These are phyloP conservation scores for Crassisporium funariophilum DNA, from an alignment of 768 basidiomycete genomes.

Conservation along the genomic window DNA sequence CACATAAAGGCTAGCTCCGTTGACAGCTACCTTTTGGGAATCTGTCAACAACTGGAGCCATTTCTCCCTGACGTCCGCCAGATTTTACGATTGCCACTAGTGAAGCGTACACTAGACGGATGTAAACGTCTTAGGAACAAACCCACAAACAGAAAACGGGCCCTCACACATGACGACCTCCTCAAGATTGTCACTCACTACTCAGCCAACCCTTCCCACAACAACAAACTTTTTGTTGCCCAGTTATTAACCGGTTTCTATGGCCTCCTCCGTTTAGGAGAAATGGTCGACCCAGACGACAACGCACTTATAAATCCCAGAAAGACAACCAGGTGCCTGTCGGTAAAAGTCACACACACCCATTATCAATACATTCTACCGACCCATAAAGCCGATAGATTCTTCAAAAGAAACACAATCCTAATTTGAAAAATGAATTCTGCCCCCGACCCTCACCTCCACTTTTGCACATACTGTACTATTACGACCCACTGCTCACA, in stretches of 20 bases:
- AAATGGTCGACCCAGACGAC: conserved; percentile 31
- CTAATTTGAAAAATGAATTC: background rate
- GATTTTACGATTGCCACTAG: background rate
- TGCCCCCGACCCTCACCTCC: background rate
- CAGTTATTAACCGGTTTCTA: conserved; percentile 29
- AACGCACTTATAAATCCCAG: background rate
- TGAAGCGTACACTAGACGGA: conserved; percentile 4
- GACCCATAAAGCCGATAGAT: conserved; percentile 38
- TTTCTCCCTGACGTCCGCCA: conserved; percentile 8
- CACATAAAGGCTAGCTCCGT: conserved; percentile 10
- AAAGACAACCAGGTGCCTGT: conserved; percentile 8
- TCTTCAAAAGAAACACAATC: conserved; percentile 21
- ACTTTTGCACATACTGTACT: background rate
- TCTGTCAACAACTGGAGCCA: conserved; percentile 13
- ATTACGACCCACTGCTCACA: conserved; percentile 1
- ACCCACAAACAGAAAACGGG: conserved; percentile 6
- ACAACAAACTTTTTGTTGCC: conserved; percentile 9
- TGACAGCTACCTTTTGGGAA: conserved; percentile 13
- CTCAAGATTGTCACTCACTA: background rate
- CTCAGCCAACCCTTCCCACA: background rate
- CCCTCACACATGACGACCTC: conserved; percentile 7
- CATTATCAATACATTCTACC: conserved; percentile 28
- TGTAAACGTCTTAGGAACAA: background rate
- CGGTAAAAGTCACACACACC: background rate
- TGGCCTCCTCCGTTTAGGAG: conserved; percentile 34